These are phyloP conservation scores for Fagopyrum homotropicum DNA, from an alignment of 148 eudicot species.

Conservation along the genomic window DNA sequence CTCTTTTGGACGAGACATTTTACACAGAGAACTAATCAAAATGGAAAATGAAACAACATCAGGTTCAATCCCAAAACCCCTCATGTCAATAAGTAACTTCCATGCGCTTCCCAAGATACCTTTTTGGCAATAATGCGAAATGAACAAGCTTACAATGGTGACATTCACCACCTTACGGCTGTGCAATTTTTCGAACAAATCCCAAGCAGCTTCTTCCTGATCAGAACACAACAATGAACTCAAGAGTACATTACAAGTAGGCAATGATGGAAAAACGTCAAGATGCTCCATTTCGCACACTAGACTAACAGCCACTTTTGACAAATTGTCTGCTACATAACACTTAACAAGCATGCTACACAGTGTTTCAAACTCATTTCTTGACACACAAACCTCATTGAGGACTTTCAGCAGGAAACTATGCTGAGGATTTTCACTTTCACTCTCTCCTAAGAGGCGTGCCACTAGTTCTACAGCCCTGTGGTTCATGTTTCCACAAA, in stretches of 20 bases:
- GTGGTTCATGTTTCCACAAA: slow-evolving; percentile 42
- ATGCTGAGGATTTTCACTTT: slow-evolving; percentile 18
- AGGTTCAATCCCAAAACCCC: slow-evolving; percentile 25
- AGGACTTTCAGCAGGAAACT: slow-evolving; percentile 21
- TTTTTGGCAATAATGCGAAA: slow-evolving; percentile 29
- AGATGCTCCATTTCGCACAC: slow-evolving; percentile 28
- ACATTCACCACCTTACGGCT: slow-evolving; percentile 23
- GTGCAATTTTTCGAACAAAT: slow-evolving; percentile 38
- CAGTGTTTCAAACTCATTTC: slow-evolving; percentile 24
- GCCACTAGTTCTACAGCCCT: slow-evolving; percentile 26
- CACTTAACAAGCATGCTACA: slow-evolving; percentile 46
- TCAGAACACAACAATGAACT: slow-evolving; percentile 26
- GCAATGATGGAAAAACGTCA: slow-evolving; percentile 30
- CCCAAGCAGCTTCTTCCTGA: slow-evolving; percentile 35
- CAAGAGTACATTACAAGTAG: slow-evolving; percentile 35
- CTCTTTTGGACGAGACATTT: slow-evolving; percentile 26
- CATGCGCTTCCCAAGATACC: slow-evolving; percentile 30
- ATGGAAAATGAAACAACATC: slow-evolving; percentile 43
- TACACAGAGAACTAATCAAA: slow-evolving; percentile 37
- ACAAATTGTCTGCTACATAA: slow-evolving; percentile 22
- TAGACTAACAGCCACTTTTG: slow-evolving; percentile 21
- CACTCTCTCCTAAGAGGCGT: slow-evolving; percentile 22
- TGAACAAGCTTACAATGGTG: slow-evolving; percentile 33
- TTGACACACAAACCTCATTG: slow-evolving; percentile 21
- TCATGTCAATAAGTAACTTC: slow-evolving; percentile 38